Percentiles rank a stretch among this genome's conserved stretches.
Conservation (phyloP, 169 alveolate species). For the Plasmodium knowlesi region DNA sequence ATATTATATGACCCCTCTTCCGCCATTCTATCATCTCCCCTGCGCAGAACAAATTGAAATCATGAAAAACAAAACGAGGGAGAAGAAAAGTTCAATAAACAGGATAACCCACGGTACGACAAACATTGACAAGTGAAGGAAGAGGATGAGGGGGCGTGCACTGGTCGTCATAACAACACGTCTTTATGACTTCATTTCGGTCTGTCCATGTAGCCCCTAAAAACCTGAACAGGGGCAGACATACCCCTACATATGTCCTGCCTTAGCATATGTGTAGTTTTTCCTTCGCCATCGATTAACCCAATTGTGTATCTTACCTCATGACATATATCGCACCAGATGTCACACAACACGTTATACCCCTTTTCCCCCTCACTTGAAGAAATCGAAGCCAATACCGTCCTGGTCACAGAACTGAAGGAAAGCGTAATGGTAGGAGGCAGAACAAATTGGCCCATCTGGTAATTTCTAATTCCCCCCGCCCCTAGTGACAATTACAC, state of each 20-base stretch:
- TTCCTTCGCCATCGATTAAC: background rate
- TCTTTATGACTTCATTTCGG: background rate
- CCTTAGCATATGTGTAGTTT: background rate
- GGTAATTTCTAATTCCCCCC: background rate
- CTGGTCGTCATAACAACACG: background rate
- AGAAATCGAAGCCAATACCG: conserved; percentile 69
- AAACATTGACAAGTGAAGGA: background rate
- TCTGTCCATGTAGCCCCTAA: background rate
- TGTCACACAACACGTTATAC: background rate
- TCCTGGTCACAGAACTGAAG: conserved; percentile 54
- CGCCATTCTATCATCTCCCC: background rate
- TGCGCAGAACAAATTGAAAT: conserved; percentile 66
- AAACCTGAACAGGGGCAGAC: background rate
- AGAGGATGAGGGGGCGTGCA: background rate
- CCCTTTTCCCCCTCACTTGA: background rate
- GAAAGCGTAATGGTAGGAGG: conserved; percentile 38
- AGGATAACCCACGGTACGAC: conserved; percentile 53
- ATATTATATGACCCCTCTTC: background rate
- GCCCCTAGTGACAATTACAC: background rate
- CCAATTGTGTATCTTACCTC: background rate
- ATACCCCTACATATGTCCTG: background rate
- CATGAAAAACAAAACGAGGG: conserved; percentile 48
- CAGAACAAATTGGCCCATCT: background rate
- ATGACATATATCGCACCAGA: background rate
- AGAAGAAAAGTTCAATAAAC: conserved; percentile 56